Conservation (phyloP, 2,329 filamentous ascomycete species). For the Aspergillus novofumigatus region DNA sequence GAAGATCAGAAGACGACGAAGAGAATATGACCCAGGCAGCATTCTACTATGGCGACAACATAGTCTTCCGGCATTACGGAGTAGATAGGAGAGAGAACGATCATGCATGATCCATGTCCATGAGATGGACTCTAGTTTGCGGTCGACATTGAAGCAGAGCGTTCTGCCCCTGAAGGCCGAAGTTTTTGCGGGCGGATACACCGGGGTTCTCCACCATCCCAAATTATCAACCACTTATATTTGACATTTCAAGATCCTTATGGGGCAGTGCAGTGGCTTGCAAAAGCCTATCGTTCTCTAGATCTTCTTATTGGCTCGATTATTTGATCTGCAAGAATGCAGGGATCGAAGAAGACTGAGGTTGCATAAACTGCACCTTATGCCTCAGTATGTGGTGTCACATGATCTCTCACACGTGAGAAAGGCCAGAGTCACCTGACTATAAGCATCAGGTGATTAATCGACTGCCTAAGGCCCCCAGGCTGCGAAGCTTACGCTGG, state of each 20-base stretch:
- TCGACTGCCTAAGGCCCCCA: no score
- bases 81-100: not conserved
- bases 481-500: no score
- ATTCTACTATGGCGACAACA: not conserved
- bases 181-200: not conserved
- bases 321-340: not conserved
- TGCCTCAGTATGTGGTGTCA: not conserved
- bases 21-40: not conserved
- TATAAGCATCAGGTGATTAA: accelerated
- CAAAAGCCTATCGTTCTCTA: not conserved
- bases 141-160: not conserved
- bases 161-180: not conserved
- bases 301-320: not conserved
- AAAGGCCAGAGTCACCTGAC: no score
- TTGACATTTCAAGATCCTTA: not conserved
- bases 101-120: not conserved
- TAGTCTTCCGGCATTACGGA: no score
- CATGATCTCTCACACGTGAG: not conserved
- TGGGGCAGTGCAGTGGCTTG: no score
- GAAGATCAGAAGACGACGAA: not conserved
- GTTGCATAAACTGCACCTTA: not conserved
- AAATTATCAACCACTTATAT: not conserved
- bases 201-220: not conserved
- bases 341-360: not conserved
- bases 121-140: not conserved